A percentile compares a stretch with the other conserved stretches of the same genome.
These are phyloP conservation scores for Penicillium corylophilum DNA, from an alignment of 2,329 filamentous ascomycete genomes.

Conservation along the genomic window DNA sequence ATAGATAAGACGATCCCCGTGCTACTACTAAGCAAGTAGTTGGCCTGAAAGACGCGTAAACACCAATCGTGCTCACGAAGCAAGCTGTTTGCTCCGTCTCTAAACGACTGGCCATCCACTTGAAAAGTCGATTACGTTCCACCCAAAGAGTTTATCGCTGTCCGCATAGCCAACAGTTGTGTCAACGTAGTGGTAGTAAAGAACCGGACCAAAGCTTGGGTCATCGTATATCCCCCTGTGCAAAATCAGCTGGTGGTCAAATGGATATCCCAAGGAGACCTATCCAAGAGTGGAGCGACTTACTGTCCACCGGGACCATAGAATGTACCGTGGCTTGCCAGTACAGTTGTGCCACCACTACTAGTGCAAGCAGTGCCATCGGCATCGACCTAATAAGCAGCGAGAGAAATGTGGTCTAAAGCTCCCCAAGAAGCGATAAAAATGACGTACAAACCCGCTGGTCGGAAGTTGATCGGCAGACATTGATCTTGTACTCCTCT, in stretches of 20 bases:
- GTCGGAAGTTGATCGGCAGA: slow-evolving; percentile 59
- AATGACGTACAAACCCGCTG: slow-evolving; percentile 52
- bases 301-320: slow-evolving; percentile 68
- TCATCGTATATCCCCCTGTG: slow-evolving; percentile 33
- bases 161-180: slow-evolving; percentile 55
- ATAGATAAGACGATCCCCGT: background rate
- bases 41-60: background rate
- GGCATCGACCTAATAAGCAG: slow-evolving; percentile 46
- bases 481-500: slow-evolving; percentile 65
- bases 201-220: slow-evolving; percentile 49
- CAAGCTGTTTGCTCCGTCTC: background rate
- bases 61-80: background rate
- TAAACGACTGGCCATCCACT: slow-evolving; percentile 48
- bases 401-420: background rate
- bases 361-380: slow-evolving; percentile 53
- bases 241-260: slow-evolving; percentile 3
- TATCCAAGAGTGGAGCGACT: slow-evolving; percentile 29
- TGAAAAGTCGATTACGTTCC: slow-evolving; percentile 47
- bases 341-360: slow-evolving; percentile 61
- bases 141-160: slow-evolving; percentile 48
- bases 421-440: background rate
- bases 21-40: background rate
- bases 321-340: slow-evolving; percentile 59
- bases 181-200: slow-evolving; percentile 65
- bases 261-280: background rate